Base-by-base conservation (phyloP, 2,329 filamentous ascomycete species). In the Microsporum canis region DNA sequence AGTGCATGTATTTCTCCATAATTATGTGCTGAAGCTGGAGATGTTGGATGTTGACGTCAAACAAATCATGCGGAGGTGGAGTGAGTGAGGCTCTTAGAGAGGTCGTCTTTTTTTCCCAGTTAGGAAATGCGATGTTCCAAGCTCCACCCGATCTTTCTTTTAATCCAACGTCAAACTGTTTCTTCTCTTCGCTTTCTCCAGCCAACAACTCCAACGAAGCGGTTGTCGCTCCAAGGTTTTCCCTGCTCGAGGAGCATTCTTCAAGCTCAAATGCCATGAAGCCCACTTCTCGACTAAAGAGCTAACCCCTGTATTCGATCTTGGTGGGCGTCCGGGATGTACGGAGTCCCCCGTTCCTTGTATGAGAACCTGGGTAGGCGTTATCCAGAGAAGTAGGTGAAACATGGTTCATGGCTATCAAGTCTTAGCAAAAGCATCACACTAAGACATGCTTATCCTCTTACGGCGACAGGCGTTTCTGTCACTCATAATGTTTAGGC, bases 401-500 rank as follows among this genome's bases (percentile, higher is more conserved):
- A 55, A 55, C 51, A 55, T 55, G 51, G 51, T 55, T 55, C 14
- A 36, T 55, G 51, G 51, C 51, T 55, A 55, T 55, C 51, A 38
- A 36, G 31, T 55, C 33, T 55, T 34, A 55, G 51, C 51, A 55
- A 29, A 38, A 55, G 33, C 51, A 36, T 27, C 31, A 55, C 31
- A 33, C 51, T 55, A 34, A 36, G 33, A 36, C 51, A 36, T 55
- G 31, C 7, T 5, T 36, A n/a, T 3, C 51, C 33, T 17, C 12
- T 34, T 34, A 5, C 17, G 31, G 51, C 14, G 10, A 27, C 29
- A 55, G 14, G 31, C 51, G 31, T 36, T 55, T 27, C 51, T n/a
- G 12, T 23, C 5, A 29, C 12, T 14, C 31, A 55, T 33, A 31
- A 12, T 31, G 31, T 38, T 34, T 29, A 55, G 51, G 51, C 2